Base-by-base conservation (phyloP, 2,329 filamentous ascomycete genomes). In the Emmonsiellopsis sp. region DNA sequence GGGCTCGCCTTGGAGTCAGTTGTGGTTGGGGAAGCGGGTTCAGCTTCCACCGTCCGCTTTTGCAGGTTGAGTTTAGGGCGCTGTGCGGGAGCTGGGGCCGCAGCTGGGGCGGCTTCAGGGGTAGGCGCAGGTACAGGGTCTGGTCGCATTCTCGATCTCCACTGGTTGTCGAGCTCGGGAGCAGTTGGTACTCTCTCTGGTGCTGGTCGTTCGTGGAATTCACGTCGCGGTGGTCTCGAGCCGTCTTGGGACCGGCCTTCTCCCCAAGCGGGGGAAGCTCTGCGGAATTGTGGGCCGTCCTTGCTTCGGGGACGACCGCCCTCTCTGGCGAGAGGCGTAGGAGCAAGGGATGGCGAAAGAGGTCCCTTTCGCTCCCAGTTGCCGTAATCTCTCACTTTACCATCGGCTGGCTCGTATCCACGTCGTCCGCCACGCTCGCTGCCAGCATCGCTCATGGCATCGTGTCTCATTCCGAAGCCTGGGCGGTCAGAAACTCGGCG, bases 301-400 rank as follows among this genome's bases (percentile, higher is more conserved):
- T 77, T 79, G 67, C 75, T 81, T 58, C 76, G 72, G 55, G 79
- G 74, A 58, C 83, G 77, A 53, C 79, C 79, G 61, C 83, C 82
- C 56, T 82, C 70, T 51, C 66, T 62, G 16, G 63, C 61, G 41
- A 69, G 62, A 13, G 69, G 69, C 35, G 73, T 70, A 32, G 74
- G 68, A 26, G 79, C 50, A 77, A 77, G 61, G 74, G 77, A 72
- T 20, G 92, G 89, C 42, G 92, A 88, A 53, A 97, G 78, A 38
- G 93, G 93, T 10, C 93, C 93, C 67, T 88, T 93, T 63, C 93
- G 87, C 73, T 96, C 92, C 93, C 93, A 98, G 71, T 89, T 94
- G 61, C 82, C 80, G 60, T 93, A 86, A 68, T 94, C 88, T 54
- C 89, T 84, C 54, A 83, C 73, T 69, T 88, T 91, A 61, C 86